Conservation (phyloP, 805 yeast species). For the Metschnikowia santaceciliae region DNA sequence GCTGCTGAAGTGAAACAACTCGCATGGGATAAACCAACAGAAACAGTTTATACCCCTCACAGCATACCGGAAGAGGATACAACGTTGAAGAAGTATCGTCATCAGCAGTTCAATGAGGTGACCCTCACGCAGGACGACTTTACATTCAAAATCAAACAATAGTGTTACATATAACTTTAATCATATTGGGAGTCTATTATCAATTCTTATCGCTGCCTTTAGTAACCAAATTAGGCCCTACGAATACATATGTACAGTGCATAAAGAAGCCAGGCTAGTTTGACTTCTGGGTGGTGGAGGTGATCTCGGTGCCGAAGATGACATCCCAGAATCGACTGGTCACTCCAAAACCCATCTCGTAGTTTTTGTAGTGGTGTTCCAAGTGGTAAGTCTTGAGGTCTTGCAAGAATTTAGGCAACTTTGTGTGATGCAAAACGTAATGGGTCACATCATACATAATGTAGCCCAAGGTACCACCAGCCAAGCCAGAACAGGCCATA, state of each 20-base stretch:
- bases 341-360: conserved; percentile 95
- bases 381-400: conserved; percentile 84
- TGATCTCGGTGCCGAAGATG: conserved; percentile 79
- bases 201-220: background rate
- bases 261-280: conserved; percentile 11
- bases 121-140: conserved; percentile 3
- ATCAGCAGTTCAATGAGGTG: background rate
- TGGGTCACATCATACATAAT: conserved; percentile 91
- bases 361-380: conserved; percentile 97
- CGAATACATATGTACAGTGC: background rate
- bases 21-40: conserved; percentile 5
- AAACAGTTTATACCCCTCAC: background rate
- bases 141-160: background rate
- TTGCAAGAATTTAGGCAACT: conserved; percentile 72
- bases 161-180: background rate
- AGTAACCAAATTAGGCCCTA: too few species aligned
- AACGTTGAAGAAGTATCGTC: background rate
- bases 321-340: conserved; percentile 92
- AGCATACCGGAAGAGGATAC: background rate
- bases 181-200: background rate
- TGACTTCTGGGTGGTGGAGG: conserved; percentile 45
- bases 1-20: conserved; percentile 6
- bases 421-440: conserved; percentile 86
- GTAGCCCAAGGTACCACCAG: conserved; percentile 95
- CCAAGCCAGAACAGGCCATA: conserved; percentile 86